Conservation (phyloP, 345 rosid species). For the Camelina hispida region DNA sequence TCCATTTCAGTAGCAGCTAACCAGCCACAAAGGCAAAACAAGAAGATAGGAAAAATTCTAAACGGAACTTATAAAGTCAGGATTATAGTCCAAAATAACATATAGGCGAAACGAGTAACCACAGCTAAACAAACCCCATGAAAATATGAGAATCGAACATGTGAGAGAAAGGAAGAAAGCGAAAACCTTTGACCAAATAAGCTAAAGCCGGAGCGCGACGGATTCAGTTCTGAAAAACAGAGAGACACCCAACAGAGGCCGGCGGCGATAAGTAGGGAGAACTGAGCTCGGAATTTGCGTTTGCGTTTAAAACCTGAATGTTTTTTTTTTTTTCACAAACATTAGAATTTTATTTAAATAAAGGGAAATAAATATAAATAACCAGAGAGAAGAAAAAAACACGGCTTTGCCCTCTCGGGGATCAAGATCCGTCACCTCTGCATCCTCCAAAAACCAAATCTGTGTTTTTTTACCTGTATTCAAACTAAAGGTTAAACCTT, state of each 20-base stretch:
- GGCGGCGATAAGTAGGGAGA: slow-evolving; percentile 27
- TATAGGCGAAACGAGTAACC: neutral
- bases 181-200: slow-evolving; percentile 15
- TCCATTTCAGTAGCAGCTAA: neutral
- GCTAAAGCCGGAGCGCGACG: neutral
- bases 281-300: slow-evolving; percentile 18
- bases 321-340: neutral
- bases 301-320: slow-evolving; percentile 28
- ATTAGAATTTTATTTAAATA: slow-evolving; percentile 5
- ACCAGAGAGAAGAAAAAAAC: neutral
- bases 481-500: slow-evolving; percentile 34
- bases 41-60: neutral
- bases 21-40: neutral
- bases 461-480: neutral
- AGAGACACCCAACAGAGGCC: slow-evolving; percentile 27
- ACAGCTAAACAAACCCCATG: no score
- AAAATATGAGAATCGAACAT: no score
- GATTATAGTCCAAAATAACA: neutral
- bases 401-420: slow-evolving; percentile 19
- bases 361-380: slow-evolving; percentile 12
- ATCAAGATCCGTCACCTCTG: slow-evolving; percentile 45
- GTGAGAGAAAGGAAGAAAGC: slow-evolving; percentile 2
- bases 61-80: neutral
- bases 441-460: slow-evolving; percentile 1
- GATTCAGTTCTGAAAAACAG: slow-evolving; percentile 11